A percentile compares a stretch with the other conserved stretches of the same genome.
Evolutionary conservation across 2,329 filamentous ascomycete genomes (phyloP).

Genomic region (Fusarium circinatum): DNA sequence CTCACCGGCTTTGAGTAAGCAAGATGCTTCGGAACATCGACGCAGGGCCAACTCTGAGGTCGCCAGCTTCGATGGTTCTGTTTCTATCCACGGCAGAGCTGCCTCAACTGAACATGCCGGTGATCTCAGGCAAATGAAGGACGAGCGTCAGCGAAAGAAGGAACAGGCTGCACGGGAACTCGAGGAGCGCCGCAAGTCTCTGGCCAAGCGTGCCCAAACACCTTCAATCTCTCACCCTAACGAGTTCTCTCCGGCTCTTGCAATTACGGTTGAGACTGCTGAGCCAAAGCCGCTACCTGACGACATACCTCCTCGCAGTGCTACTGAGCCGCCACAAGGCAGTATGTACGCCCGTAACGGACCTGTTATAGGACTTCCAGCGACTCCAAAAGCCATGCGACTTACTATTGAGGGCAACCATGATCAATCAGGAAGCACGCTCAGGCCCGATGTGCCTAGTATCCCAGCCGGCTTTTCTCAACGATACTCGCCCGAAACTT

Average conservation of each 20-base stretch:
- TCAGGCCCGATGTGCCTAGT: too few species aligned
- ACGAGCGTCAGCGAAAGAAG: conserved; percentile 68
- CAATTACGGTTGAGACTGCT: conserved; percentile 54
- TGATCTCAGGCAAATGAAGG: conserved; percentile 65
- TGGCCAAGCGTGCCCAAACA: conserved; percentile 81
- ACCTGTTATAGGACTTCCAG: too few species aligned
- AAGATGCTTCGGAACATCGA: conserved; percentile 55
- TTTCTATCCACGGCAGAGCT: conserved; percentile 46
- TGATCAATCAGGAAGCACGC: too few species aligned
- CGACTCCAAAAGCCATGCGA: too few species aligned
- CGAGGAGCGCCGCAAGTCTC: conserved; percentile 85
- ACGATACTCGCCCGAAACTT: too few species aligned
- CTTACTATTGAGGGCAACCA: too few species aligned
- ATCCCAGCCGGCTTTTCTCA: too few species aligned
- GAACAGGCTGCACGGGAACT: conserved; percentile 84
- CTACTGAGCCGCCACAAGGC: conserved; percentile 68
- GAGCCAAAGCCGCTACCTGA: conserved; percentile 54
- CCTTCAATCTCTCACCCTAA: conserved; percentile 82
- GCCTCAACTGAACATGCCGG: conserved; percentile 59
- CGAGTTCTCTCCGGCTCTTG: conserved; percentile 52
- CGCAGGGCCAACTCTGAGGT: conserved; percentile 46
- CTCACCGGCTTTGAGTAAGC: conserved; percentile 48
- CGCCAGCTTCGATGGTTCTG: conserved; percentile 47
- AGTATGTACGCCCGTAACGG: too few species aligned
- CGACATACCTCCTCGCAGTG: conserved; percentile 67